Percentiles rank a stretch among this genome's conserved stretches.
These are phyloP conservation scores for Rhizophagus clarus DNA, from an alignment of 192 early-diverging fungal species.

Conservation along the genomic window DNA sequence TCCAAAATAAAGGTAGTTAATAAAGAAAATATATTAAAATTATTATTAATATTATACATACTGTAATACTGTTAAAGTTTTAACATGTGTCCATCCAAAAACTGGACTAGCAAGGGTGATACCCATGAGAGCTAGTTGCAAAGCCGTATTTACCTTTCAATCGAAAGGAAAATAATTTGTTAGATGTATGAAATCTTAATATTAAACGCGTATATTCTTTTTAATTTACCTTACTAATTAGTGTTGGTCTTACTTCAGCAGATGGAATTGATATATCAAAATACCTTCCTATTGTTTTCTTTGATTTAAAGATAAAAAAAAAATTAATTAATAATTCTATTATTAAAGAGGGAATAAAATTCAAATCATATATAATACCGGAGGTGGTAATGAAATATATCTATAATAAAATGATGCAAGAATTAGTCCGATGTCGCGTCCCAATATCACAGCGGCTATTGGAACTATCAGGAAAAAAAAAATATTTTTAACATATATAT, in stretches of 20 bases:
- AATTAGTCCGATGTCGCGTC: slow-evolving; percentile 81
- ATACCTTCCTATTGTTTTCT: slow-evolving; percentile 79
- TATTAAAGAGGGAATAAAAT: slow-evolving; percentile 2
- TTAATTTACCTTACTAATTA: slow-evolving; percentile 73
- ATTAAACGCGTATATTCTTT: background rate
- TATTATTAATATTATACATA: slow-evolving; percentile 37
- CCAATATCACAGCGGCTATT: slow-evolving; percentile 82
- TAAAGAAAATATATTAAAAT: background rate
- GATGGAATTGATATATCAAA: slow-evolving; percentile 91
- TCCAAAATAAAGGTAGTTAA: slow-evolving; percentile 5
- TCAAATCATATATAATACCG: slow-evolving; percentile 50
- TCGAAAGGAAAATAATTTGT: background rate
- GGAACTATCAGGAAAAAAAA: slow-evolving; percentile 43
- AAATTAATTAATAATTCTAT: background rate
- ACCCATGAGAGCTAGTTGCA: slow-evolving; percentile 85
- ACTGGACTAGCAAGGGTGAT: slow-evolving; percentile 72
- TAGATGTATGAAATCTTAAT: background rate
- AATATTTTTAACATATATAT: background rate
- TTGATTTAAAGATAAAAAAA: slow-evolving; percentile 32
- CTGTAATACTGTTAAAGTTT: slow-evolving; percentile 63
- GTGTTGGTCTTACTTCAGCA: slow-evolving; percentile 87
- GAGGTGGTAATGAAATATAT: slow-evolving; percentile 83
- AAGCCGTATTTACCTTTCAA: slow-evolving; percentile 72
- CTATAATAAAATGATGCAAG: slow-evolving; percentile 79
- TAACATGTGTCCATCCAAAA: slow-evolving; percentile 61